Evolutionary conservation across 2,329 filamentous ascomycete genomes (phyloP), one percentile per base, ranked within the genome.

Genomic region (Sphaerulina musiva): DNA sequence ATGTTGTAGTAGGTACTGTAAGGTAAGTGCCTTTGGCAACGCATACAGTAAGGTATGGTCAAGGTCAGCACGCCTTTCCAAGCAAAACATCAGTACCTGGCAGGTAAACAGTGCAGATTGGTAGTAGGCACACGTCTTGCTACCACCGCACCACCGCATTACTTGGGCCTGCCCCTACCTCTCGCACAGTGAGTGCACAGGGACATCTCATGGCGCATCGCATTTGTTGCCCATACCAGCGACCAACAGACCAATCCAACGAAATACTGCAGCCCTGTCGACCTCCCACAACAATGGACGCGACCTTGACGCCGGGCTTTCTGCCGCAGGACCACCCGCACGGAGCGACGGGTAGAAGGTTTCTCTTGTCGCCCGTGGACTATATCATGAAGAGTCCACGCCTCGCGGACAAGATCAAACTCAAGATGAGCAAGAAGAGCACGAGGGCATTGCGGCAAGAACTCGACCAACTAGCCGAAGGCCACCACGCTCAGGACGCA

Each of bases 351-450:
- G 34, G 34, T 12, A 17, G 49, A 23, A 51, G 50, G 2, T 46
- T 56, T 14, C 49, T 53, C 20, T 17, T 56, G 20, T 56, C 54
- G 2, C 54, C 54, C 23, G 49, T 56, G 1, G 54, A 56, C 34
- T 53, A 53, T 6, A 56, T 56, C 11, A 46, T 53, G 48, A 53
- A 46, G 12, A 56, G 54, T 46, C 54, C 54, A n/a, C 46, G 39
- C 23, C 53, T 56, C 29, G 50, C 45, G 11, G 54, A 56, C 54
- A 53, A 53, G 34, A 53, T 56, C 49, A 53, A 45, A 41, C 50
- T 56, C 46, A 56, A 56, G 34, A 53, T 56, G 54, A 51, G 54
- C 47, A 56, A 51, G 40, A 56, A 56, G 46, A 56, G 54, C 54
- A 49, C 54, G 17, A 52, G 41, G 17, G 53, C 40, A 10, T 17